These are phyloP conservation scores for Venturia effusa DNA, from an alignment of 2,329 filamentous ascomycete genomes.

Conservation along the genomic window DNA sequence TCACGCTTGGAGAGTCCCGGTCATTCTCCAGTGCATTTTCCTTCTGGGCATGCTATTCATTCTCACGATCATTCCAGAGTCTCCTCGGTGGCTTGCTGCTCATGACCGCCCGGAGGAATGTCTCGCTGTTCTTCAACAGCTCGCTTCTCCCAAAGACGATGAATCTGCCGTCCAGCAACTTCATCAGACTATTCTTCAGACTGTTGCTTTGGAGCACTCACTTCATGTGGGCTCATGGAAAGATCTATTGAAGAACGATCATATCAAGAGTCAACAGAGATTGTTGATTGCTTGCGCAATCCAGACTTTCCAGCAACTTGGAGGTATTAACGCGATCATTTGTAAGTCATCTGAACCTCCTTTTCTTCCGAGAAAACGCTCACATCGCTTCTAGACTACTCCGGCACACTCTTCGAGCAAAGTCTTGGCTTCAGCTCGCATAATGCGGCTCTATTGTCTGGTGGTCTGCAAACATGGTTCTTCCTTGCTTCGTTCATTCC, in stretches of 20 bases:
- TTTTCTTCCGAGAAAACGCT: not conserved
- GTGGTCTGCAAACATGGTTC: slow-evolving; percentile 40
- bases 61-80: slow-evolving; percentile 21
- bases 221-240: slow-evolving; percentile 24
- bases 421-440: slow-evolving; percentile 32
- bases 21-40: slow-evolving; percentile 24
- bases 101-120: slow-evolving; percentile 21
- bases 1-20: slow-evolving; percentile 24
- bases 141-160: slow-evolving; percentile 17
- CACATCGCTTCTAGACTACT: slow-evolving; percentile 24
- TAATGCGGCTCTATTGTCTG: slow-evolving; percentile 41
- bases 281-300: slow-evolving; percentile 24
- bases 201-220: slow-evolving; percentile 23
- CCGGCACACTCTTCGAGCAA: slow-evolving; percentile 36
- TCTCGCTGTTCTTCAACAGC: slow-evolving; percentile 31
- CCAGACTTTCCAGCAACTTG: slow-evolving; percentile 32
- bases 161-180: slow-evolving; percentile 19
- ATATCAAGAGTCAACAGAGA: slow-evolving; percentile 21
- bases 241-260: slow-evolving; percentile 23
- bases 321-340: slow-evolving; percentile 40
- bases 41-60: slow-evolving; percentile 20
- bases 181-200: slow-evolving; percentile 24
- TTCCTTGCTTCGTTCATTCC: slow-evolving; percentile 33
- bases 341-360: slow-evolving; percentile 15
- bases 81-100: slow-evolving; percentile 21